These are phyloP conservation scores for Scenedesmus sp. DNA, from an alignment of 163 green algal genomes.

Conservation along the genomic window DNA sequence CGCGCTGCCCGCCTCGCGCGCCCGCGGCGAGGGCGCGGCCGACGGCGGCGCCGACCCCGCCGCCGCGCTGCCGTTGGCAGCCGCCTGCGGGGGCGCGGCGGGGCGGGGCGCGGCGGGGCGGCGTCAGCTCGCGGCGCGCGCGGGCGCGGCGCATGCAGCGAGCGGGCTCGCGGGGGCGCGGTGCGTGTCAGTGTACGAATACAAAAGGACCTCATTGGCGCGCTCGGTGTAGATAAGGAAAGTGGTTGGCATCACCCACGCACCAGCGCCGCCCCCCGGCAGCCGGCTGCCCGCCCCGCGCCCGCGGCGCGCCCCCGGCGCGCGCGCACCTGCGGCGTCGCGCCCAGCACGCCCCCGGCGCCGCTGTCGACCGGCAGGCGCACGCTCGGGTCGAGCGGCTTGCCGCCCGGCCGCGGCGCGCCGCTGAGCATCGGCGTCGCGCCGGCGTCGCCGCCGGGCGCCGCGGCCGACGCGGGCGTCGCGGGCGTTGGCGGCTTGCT, in stretches of 20 bases:
- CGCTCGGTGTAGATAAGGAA: conserved; percentile 52
- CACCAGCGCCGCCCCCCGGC: background rate
- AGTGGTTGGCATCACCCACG: conserved; percentile 57
- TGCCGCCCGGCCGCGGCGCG: background rate
- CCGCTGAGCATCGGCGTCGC: background rate
- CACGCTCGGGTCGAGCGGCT: conserved; percentile 10
- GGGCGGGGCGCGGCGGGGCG: background rate
- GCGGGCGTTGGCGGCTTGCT: conserved; percentile 39
- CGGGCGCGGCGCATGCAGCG: background rate
- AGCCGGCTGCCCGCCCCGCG: background rate
- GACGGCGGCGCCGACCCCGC: background rate
- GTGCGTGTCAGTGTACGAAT: conserved; percentile 72
- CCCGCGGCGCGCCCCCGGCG: background rate
- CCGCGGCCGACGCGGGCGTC: background rate
- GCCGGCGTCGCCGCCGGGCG: background rate
- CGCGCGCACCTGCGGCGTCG: background rate
- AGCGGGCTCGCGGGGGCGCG: background rate
- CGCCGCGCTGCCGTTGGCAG: background rate
- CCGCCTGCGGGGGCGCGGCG: background rate
- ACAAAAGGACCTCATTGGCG: conserved; percentile 48
- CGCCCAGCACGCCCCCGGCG: background rate
- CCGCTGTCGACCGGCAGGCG: background rate
- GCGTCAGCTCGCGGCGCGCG: background rate
- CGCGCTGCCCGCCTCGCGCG: background rate
- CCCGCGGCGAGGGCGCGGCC: background rate